Evolutionary conservation across 768 basidiomycete species (phyloP), one percentile per base, ranked within the genome.

Genomic region (Amanita polypyramis): DNA sequence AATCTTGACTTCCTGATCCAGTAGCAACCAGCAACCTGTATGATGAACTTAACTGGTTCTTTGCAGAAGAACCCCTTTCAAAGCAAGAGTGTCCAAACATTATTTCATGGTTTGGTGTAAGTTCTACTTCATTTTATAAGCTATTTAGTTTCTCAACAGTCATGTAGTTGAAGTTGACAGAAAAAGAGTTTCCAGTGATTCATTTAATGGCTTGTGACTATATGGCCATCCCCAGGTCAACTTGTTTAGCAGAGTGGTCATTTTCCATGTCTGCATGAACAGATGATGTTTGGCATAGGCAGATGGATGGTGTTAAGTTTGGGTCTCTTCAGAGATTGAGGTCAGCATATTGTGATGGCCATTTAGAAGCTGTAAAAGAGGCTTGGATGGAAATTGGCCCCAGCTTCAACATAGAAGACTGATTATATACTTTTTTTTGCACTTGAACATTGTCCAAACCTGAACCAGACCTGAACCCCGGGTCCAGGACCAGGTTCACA

Each of bases 141-240:
- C n/a, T n/a, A n/a, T 25, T 5, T 48, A 9, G 33, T 7, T 14
- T 23, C 2, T 34, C 20, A 37, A 15, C 17, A 11, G 32, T 5
- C 23, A n/a, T 48, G 2, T 43, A 32, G 21, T 20, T 34, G 8
- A n/a, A 56, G 48, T 17, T 36, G 17, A 52, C 54, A 35, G 38
- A 35, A 8, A 20, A 40, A 29, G 44, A 52, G 9, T 58, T 43
- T 20, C 55, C 51, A 1, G 40, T 51, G 1, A 30, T 56, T 5
- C 39, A 51, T 12, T 5, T 39, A 9, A 58, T 58, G 15, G 55
- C 49, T 2, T 47, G 45, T 3, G 53, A 58, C 37, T 52, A 47
- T 23, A 45, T 58, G 29, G 51, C 55, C 15, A 49, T 58, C 35
- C 55, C 55, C 3, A 53, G 35, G 2, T 48, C 51, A 4, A 37